Evolutionary conservation across 164 flowering plant species (phyloP), one percentile per base, ranked within the genome.

Genomic region (Brasenia schreberi): DNA sequence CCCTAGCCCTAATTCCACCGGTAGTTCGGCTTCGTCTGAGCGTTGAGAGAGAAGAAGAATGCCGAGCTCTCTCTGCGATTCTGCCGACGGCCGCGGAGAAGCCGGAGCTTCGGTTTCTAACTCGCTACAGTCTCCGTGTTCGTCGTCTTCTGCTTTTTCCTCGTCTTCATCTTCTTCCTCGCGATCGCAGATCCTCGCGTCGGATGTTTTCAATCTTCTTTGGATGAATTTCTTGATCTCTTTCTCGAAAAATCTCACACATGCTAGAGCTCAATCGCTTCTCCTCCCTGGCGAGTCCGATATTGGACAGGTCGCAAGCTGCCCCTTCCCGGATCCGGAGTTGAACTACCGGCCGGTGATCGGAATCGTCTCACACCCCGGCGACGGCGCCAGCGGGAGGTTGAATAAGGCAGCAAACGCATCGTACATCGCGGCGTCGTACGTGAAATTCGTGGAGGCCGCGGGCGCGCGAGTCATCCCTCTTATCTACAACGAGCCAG

Each of bases 381-480:
- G 99, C 5, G 99, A 95, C 43, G 97, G 99, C 23, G 97, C 97
- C 42, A 86, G 93, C 58, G 99, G 99, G 2, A 69, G 96, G 67
- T 79, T 95, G 16, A 81, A 64, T 53, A 87, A 88, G 64, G 87
- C 76, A 7, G 62, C 88, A 12, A 73, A 77, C 43, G 86, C 87
- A 0, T 91, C 99, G n/a, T 91, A 88, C 61, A 91, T 94, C 19
- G 97, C 99, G 0, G 97, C 99, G 5, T 91, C 97, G 1, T 94
- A 94, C 64, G 97, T 91, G 9, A 94, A 94, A 72, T 91, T 94
- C 66, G 96, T 87, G 6, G 99, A 94, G 67, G 76, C 96, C 0
- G 99, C 96, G 43, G 99, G 99, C 4, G 97, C 99, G 68, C 84
- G 96, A 9, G 99, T 91, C 11, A 84, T 95, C 73, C 97, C 97